Percentiles rank a stretch among this genome's conserved stretches.
Evolutionary conservation across 2,329 filamentous ascomycete species (phyloP).

Genomic region (Nemania diffusa): DNA sequence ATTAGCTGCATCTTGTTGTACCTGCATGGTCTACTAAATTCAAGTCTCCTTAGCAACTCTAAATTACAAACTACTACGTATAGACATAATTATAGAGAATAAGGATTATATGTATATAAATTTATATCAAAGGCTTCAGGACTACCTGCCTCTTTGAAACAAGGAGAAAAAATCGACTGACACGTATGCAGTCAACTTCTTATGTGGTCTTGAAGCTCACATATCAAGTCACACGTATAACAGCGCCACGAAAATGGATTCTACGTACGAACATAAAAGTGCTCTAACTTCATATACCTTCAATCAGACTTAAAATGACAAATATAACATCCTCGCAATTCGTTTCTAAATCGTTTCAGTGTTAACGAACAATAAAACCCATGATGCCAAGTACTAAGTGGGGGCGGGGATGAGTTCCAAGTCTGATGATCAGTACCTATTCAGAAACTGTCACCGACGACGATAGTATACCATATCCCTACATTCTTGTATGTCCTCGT

Average conservation of each 20-base stretch:
- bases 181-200: no score
- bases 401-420: conserved; percentile 17
- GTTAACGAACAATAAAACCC: neutral
- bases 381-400: conserved; percentile 10
- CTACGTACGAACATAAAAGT: no score
- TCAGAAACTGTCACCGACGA: conserved; percentile 27
- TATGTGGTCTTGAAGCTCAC: no score
- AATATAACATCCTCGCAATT: neutral
- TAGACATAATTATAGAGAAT: no score
- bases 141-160: no score
- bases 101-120: no score
- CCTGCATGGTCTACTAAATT: conserved; percentile 26
- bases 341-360: neutral
- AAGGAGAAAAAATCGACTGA: no score
- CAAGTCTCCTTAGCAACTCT: no score
- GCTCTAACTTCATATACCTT: no score
- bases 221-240: no score
- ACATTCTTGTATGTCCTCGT: conserved; percentile 13
- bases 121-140: no score
- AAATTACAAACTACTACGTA: no score
- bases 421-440: neutral
- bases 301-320: neutral
- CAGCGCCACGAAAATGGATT: neutral
- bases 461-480: neutral
- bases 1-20: conserved; percentile 3